phyloP scores from a whole-genome alignment of 768 basidiomycete species.

The Suillus plorans region DNA sequence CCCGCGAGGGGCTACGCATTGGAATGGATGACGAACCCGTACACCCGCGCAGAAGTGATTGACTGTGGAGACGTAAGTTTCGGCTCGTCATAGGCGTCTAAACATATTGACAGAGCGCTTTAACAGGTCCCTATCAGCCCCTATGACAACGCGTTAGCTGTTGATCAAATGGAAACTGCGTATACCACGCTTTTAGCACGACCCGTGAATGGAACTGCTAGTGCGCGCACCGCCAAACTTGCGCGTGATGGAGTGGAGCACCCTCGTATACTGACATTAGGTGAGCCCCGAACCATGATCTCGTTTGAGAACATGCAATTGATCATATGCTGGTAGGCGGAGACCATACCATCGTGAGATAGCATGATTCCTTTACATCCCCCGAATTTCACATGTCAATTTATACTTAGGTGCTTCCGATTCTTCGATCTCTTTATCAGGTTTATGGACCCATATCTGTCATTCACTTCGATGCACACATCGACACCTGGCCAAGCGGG shows the following conservation, averaged over 20 bases:
- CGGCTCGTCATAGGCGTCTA: background rate
- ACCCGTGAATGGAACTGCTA: conserved; percentile 29
- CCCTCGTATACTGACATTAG: conserved; percentile 64
- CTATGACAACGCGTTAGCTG: conserved; percentile 73
- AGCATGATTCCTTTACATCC: background rate
- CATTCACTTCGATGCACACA: conserved; percentile 73
- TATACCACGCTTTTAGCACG: conserved; percentile 67
- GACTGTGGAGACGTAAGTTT: conserved; percentile 75
- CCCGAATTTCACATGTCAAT: background rate
- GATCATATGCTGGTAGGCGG: conserved; percentile 54
- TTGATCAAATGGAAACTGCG: conserved; percentile 80
- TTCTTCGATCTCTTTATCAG: conserved; percentile 68
- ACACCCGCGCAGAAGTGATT: conserved; percentile 54
- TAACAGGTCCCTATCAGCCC: conserved; percentile 66
- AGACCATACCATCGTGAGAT: conserved; percentile 70
- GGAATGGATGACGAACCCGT: conserved; percentile 64
- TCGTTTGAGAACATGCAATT: background rate
- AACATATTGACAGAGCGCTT: background rate
- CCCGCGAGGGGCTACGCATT: conserved; percentile 58
- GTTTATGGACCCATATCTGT: conserved; percentile 75
- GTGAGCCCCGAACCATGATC: conserved; percentile 1
- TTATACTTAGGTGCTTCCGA: conserved; percentile 45
- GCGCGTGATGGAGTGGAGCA: conserved; percentile 55
- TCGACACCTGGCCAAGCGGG: conserved; percentile 45
- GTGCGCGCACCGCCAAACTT: conserved; percentile 19